Percentiles rank a stretch among this genome's conserved stretches.
Conservation (phyloP, 257 asterid genomes). For the Striga asiatica region DNA sequence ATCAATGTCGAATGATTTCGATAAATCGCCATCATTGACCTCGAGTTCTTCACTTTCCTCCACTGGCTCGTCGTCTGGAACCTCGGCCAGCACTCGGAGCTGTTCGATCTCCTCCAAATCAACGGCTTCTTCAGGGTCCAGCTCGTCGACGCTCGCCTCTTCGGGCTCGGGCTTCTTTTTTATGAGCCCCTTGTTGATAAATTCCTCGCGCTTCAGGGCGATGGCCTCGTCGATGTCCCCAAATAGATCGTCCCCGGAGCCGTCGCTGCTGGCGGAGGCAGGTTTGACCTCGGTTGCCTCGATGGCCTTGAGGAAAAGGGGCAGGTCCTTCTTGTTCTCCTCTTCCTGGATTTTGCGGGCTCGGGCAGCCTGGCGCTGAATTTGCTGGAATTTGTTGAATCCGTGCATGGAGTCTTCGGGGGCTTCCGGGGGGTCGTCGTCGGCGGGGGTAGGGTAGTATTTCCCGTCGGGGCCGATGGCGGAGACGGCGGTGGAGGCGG, state of each 20-base stretch:
- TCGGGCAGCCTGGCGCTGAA: conserved; percentile 68
- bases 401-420: conserved; percentile 98
- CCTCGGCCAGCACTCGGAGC: conserved; percentile 48
- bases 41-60: conserved; percentile 36
- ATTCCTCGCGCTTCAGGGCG: conserved; percentile 76
- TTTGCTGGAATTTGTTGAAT: conserved; percentile 74
- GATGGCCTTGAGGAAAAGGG: conserved; percentile 58
- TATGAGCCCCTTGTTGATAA: conserved; percentile 65
- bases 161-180: conserved; percentile 29
- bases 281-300: conserved; percentile 60
- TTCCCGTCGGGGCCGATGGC: conserved; percentile 80
- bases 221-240: conserved; percentile 93
- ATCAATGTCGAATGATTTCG: conserved; percentile 58
- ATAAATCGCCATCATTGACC: conserved; percentile 39
- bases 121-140: conserved; percentile 82
- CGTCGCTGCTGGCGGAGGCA: conserved; percentile 11
- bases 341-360: conserved; percentile 67
- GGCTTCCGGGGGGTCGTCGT: conserved; percentile 95
- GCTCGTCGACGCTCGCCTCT: conserved; percentile 37
- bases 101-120: conserved; percentile 89
- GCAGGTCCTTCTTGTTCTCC: conserved; percentile 49
- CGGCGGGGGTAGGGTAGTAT: conserved; percentile 68
- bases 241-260: conserved; percentile 74
- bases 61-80: conserved; percentile 34
- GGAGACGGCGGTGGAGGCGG: conserved; percentile 31